A percentile compares a stretch with the other conserved stretches of the same genome.
These are phyloP conservation scores for Sphaerulina musiva DNA, from an alignment of 2,329 filamentous ascomycete species.

Conservation along the genomic window DNA sequence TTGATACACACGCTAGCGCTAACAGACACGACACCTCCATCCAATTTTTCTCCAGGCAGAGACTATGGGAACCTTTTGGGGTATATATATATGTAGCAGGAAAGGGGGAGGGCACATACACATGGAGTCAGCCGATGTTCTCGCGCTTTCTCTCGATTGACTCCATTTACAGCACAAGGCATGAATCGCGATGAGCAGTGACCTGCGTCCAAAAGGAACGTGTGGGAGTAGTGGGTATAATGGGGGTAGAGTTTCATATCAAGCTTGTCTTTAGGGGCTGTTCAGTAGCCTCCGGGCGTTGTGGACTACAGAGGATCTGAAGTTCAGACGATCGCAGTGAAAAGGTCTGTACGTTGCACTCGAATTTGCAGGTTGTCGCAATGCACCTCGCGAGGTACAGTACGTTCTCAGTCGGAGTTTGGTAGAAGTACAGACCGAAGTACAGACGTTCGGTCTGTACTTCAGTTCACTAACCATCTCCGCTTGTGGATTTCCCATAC, in stretches of 20 bases:
- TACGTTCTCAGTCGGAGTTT: too few species aligned
- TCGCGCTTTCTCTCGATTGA: slow-evolving; percentile 13
- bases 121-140: slow-evolving; percentile 14
- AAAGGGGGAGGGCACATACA: slow-evolving; percentile 11
- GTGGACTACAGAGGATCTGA: too few species aligned
- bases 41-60: not conserved
- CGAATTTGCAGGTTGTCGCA: too few species aligned
- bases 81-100: slow-evolving; percentile 2
- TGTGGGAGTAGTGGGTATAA: too few species aligned
- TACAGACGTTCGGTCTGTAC: too few species aligned
- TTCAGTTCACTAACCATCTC: too few species aligned
- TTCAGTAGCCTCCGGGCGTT: too few species aligned
- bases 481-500: not conserved
- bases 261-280: too few species aligned
- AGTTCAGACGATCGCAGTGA: too few species aligned
- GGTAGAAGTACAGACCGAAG: too few species aligned
- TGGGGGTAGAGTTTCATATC: slow-evolving; percentile 4
- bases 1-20: not conserved
- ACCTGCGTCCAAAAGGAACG: not conserved
- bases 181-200: slow-evolving; percentile 8
- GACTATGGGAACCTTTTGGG: slow-evolving; percentile 13
- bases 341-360: too few species aligned
- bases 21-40: not conserved
- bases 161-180: slow-evolving; percentile 9
- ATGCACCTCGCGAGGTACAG: too few species aligned